A percentile compares a stretch with the other conserved stretches of the same genome.
These are phyloP conservation scores for Xylaria scruposa DNA, from an alignment of 495 filamentous ascomycete species.

Conservation along the genomic window DNA sequence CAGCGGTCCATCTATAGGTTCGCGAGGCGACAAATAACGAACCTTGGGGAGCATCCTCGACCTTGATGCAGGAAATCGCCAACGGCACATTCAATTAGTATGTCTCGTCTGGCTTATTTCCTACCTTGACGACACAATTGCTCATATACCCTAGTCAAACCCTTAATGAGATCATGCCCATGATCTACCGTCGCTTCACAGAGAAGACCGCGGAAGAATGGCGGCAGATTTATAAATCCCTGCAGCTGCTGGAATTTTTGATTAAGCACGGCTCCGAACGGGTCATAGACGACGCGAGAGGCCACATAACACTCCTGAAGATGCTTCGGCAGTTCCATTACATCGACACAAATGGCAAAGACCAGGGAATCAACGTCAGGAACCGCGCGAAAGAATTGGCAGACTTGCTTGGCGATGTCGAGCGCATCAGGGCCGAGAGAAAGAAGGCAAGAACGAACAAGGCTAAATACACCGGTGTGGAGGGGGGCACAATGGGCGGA, in stretches of 20 bases:
- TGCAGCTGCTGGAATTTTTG: constrained; percentile 96
- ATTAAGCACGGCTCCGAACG: constrained; percentile 98
- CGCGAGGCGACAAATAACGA: constrained; percentile 98
- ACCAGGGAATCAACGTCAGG: constrained; percentile 97
- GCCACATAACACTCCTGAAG: constrained; percentile 91
- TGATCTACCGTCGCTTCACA: constrained; percentile 99
- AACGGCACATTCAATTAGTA: constrained; percentile 98
- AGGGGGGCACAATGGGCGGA: constrained; percentile 73
- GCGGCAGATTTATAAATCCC: constrained; percentile 98
- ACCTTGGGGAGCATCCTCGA: constrained; percentile 93
- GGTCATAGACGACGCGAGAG: constrained; percentile 96
- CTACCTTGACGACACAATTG: constrained; percentile 12
- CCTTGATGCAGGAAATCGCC: constrained; percentile 92
- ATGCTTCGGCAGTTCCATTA: constrained; percentile 99
- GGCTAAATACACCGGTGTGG: constrained; percentile 93
- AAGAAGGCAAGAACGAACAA: constrained; percentile 92
- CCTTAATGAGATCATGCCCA: constrained; percentile 99
- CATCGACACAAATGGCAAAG: constrained; percentile 96
- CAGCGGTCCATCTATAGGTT: constrained; percentile 59
- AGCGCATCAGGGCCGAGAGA: constrained; percentile 86
- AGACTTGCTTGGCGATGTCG: constrained; percentile 92
- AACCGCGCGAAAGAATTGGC: constrained; percentile 95
- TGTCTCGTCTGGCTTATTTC: constrained; percentile 44
- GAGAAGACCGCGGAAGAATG: constrained; percentile 98
- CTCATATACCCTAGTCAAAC: constrained; percentile 68